These are phyloP conservation scores for Paracoccidioides brasiliensis DNA, from an alignment of 2,329 filamentous ascomycete species.

Conservation along the genomic window DNA sequence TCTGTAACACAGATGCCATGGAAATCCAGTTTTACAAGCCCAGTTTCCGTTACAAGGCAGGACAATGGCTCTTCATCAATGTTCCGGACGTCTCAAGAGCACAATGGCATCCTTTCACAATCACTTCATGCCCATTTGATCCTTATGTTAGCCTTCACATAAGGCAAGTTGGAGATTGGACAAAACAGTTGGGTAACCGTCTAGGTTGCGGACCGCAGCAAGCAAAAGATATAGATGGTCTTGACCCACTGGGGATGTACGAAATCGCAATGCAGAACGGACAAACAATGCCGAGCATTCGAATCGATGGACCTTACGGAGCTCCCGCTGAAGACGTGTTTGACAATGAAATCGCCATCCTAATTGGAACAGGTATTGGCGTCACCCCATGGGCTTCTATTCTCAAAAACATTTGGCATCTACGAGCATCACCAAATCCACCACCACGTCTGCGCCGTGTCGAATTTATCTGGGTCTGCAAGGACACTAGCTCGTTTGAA, in stretches of 20 bases:
- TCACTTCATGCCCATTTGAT: constrained; percentile 94
- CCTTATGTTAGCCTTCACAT: constrained; percentile 91
- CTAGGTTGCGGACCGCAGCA: constrained; percentile 84
- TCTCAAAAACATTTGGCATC: constrained; percentile 96
- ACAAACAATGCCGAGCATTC: constrained; percentile 76
- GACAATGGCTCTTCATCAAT: constrained; percentile 96
- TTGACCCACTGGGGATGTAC: constrained; percentile 94
- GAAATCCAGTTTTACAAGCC: constrained; percentile 96
- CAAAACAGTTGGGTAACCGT: constrained; percentile 79
- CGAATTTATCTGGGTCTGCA: constrained; percentile 98
- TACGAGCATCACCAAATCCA: constrained; percentile 79
- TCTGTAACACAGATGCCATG: constrained; percentile 56
- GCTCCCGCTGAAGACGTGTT: constrained; percentile 97
- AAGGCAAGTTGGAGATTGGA: constrained; percentile 94
- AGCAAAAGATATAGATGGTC: constrained; percentile 74
- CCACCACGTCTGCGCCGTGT: constrained; percentile 81
- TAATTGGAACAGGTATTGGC: constrained; percentile 73
- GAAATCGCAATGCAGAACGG: constrained; percentile 90
- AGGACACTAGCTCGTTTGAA: constrained; percentile 88
- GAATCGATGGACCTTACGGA: constrained; percentile 91
- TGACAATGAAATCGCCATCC: constrained; percentile 68
- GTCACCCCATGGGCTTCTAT: constrained; percentile 81
- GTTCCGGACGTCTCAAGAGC: constrained; percentile 75
- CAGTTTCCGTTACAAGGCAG: constrained; percentile 94
- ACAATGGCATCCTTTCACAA: constrained; percentile 98